These are phyloP conservation scores for Solanum clarkiae DNA, from an alignment of 257 asterid species.

Conservation along the genomic window DNA sequence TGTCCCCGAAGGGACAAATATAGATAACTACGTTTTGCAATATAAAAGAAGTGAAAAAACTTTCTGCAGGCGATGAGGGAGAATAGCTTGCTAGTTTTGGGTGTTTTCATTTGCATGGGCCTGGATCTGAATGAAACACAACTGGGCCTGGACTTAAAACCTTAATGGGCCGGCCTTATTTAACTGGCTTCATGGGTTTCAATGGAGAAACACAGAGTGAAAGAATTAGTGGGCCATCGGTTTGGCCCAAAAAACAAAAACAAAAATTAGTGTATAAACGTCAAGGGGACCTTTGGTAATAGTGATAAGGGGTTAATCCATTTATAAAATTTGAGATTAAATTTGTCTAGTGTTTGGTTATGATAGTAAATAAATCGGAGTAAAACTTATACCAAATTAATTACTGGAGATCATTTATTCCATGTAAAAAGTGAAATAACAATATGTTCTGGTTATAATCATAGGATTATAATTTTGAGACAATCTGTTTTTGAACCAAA, in stretches of 20 bases:
- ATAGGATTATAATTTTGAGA: too few relatives aligned
- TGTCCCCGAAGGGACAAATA: conserved; percentile 22
- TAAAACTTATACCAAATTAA: too few relatives aligned
- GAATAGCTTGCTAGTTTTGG: neutral
- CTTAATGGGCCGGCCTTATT: neutral
- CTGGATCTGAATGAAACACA: neutral
- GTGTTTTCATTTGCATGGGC: neutral
- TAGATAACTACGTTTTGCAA: rapidly evolving
- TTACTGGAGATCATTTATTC: too few relatives aligned
- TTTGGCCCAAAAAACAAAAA: too few relatives aligned
- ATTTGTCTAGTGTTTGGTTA: too few relatives aligned
- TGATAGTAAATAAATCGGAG: too few relatives aligned
- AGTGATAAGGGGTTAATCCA: neutral
- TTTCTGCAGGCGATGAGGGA: neutral
- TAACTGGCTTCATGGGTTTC: too few relatives aligned
- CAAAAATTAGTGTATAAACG: neutral
- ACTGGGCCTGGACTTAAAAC: neutral
- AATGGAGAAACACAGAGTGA: neutral
- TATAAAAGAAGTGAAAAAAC: neutral
- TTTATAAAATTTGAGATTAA: neutral
- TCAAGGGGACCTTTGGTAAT: neutral
- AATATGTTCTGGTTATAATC: too few relatives aligned
- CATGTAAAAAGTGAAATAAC: neutral
- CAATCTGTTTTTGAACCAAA: neutral
- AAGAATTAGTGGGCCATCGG: too few relatives aligned